Percentiles rank a stretch among this genome's conserved stretches.
phyloP scores from a whole-genome alignment of 225 moss, liverwort and hornwort genomes.

The Bryum argenteum region DNA sequence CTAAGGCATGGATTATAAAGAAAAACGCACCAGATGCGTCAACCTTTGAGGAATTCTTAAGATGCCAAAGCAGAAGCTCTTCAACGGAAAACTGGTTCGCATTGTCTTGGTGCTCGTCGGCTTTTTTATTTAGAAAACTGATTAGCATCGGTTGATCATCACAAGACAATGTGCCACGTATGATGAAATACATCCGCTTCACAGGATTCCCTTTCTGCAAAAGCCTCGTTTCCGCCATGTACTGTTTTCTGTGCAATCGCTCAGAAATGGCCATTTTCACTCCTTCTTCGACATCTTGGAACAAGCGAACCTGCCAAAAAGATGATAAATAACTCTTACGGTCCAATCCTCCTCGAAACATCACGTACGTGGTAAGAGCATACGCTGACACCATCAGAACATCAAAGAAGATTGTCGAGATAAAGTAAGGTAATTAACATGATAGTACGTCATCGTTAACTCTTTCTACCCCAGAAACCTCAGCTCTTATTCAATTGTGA shows the following conservation, averaged over 20 bases:
- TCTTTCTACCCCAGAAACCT: no score
- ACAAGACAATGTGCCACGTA: conserved; percentile 67
- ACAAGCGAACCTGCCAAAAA: conserved; percentile 63
- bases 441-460: no score
- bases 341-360: conserved; percentile 3
- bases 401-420: neutral
- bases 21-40: conserved; percentile 30
- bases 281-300: conserved; percentile 62
- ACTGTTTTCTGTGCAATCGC: conserved; percentile 61
- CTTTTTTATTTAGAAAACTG: conserved; percentile 25
- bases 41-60: conserved; percentile 30
- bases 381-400: neutral
- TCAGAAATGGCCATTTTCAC: conserved; percentile 75
- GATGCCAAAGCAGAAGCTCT: conserved; percentile 52
- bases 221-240: conserved; percentile 61
- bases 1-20: conserved; percentile 3
- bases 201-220: conserved; percentile 59
- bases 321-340: neutral
- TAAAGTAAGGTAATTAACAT: neutral
- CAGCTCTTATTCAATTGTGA: no score
- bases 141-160: conserved; percentile 40
- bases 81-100: conserved; percentile 48
- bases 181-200: conserved; percentile 80
- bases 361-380: neutral
- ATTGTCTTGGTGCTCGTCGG: conserved; percentile 22